Base-by-base conservation (phyloP, 2,329 filamentous ascomycete genomes). In the Phaeosphaeriaceae sp. region DNA sequence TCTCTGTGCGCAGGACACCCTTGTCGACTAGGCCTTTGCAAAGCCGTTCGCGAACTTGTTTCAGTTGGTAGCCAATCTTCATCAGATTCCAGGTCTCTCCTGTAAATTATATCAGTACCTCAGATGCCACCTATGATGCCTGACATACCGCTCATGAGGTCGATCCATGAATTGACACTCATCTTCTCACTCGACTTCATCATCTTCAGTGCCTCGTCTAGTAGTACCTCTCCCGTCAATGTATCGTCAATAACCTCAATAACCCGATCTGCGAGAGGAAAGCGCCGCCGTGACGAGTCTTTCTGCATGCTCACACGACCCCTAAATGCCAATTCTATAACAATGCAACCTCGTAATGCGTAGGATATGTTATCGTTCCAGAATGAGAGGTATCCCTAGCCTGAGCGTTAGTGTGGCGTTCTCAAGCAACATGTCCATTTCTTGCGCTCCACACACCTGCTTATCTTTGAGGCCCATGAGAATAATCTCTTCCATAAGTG, bases 281-380 rank as follows among this genome's bases (percentile, higher is more conserved):
- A 97, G 61, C 93, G 87, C 78, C 94, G 86, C 76, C 94, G 85
- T 61, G 89, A 89, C 42, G 92, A 88, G 77, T 97, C 94, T 76
- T 95, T 97, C 75, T 97, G 91, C 94, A 99, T 99, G 83, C 89
- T 93, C 76, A 99, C 89, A 65, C 94, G 89, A 70, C 94, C 94
- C 59, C 94, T 85, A 77, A 99, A 96, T 56, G 94, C 94, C 66
- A 99, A 81, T 77, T 99, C 94, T 76, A 97, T 90, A 63, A 99
- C 94, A 73, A 99, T 99, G 78, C 94, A 99, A 71, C 94, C 94
- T 74, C 94, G 87, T 56, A 99, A 83, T 60, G 94, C 94, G 75
- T 99, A 99, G 52, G 92, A 97, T 70, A 99, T 99, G 79, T 99
- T 99, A 78, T 99, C 94, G 78, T 99, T 99, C 94, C 94, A 99